Conservation (phyloP, 176 grass and related monocot genomes). For the Microstegium vimineum region DNA sequence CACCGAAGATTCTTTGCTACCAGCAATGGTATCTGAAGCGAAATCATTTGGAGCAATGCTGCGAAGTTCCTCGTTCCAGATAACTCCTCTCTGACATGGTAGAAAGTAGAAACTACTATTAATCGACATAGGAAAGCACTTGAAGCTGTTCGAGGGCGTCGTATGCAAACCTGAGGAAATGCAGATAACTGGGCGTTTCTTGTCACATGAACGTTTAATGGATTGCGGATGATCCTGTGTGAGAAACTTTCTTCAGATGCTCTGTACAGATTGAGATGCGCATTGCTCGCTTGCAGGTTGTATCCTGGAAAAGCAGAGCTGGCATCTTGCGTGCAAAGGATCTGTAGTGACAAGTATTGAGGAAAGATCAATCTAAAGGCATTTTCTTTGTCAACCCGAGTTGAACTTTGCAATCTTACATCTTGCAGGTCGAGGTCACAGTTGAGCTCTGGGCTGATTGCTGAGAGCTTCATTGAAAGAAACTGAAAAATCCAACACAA, state of each 20-base stretch:
- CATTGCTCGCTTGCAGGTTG: constrained; percentile 36
- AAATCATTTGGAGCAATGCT: constrained; percentile 41
- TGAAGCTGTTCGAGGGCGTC: not conserved
- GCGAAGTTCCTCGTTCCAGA: constrained; percentile 52
- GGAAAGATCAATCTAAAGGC: not conserved
- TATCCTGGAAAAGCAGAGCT: constrained; percentile 32
- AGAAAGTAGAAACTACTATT: not conserved
- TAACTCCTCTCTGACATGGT: constrained; percentile 22
- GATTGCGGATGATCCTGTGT: constrained; percentile 25
- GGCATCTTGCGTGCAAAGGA: constrained; percentile 45
- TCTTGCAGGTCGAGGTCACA: constrained; percentile 55
- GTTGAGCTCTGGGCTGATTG: constrained; percentile 55
- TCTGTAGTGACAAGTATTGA: constrained; percentile 32
- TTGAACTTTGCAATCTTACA: constrained; percentile 43
- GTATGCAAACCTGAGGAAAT: constrained; percentile 47
- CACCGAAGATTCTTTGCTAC: constrained; percentile 38
- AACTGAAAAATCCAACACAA: constrained; percentile 52
- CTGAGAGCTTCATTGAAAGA: constrained; percentile 83
- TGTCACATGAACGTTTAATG: constrained; percentile 17
- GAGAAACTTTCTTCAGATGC: constrained; percentile 26
- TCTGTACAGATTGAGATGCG: constrained; percentile 44
- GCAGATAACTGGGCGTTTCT: constrained; percentile 29
- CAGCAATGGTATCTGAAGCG: constrained; percentile 18
- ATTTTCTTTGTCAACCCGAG: not conserved
- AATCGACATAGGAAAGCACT: not conserved